Evolutionary conservation across 805 yeast species (phyloP).

Genomic region (Suhomyces pyralidae): DNA sequence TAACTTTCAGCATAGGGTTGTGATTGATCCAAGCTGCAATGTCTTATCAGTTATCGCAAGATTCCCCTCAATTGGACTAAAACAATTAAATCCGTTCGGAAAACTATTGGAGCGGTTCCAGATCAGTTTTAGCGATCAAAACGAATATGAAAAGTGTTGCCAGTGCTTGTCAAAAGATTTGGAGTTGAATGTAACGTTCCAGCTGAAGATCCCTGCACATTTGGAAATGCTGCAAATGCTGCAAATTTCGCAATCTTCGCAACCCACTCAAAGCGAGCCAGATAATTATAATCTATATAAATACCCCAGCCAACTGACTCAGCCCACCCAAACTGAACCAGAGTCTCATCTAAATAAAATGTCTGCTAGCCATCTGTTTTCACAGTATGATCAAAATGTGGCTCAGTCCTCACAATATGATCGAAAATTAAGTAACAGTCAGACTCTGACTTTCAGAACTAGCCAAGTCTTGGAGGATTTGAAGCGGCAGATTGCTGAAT

Average conservation of each 20-base stretch:
- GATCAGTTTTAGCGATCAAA: constrained; percentile 17
- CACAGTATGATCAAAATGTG: background rate
- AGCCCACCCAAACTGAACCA: background rate
- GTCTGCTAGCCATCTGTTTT: background rate
- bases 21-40: constrained; percentile 3
- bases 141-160: constrained; percentile 12
- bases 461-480: background rate
- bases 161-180: constrained; percentile 5
- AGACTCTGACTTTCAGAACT: background rate
- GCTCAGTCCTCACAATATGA: too few species aligned
- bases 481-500: background rate
- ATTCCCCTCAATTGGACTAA: constrained; percentile 29
- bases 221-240: background rate
- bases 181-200: background rate
- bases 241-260: background rate
- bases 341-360: background rate
- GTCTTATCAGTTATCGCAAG: constrained; percentile 17
- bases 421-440: background rate
- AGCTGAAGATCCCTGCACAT: background rate
- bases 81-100: constrained; percentile 19
- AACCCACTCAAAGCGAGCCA: background rate
- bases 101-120: constrained; percentile 25
- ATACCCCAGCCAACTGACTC: background rate
- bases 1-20: constrained; percentile 13
- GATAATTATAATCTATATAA: background rate